Conservation (phyloP, 2,329 filamentous ascomycete species). For the Saccharata proteae region DNA sequence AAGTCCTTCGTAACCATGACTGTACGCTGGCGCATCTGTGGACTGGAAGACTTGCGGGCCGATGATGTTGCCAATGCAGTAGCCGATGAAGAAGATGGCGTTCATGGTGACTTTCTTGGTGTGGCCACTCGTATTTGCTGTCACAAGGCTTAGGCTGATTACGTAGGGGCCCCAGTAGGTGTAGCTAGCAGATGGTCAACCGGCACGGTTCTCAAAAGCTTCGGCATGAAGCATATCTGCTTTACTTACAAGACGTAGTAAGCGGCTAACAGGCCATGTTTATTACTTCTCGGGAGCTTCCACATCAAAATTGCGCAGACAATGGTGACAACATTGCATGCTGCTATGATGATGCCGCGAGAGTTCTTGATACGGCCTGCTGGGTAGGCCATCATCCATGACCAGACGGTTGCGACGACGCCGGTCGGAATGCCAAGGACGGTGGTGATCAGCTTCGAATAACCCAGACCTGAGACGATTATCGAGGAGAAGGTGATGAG, state of each 20-base stretch:
- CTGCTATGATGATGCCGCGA: constrained; percentile 19
- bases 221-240: too few species aligned
- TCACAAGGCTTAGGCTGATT: constrained; percentile 16
- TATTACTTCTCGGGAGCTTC: constrained; percentile 19
- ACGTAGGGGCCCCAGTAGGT: constrained; percentile 27
- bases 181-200: too few species aligned
- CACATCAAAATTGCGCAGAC: constrained; percentile 20
- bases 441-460: constrained; percentile 21
- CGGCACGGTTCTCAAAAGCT: constrained; percentile 7
- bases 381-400: constrained; percentile 18
- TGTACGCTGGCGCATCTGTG: constrained; percentile 28
- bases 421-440: constrained; percentile 26
- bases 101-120: constrained; percentile 31
- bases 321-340: constrained; percentile 19
- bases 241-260: constrained; percentile 31
- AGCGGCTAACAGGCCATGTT: constrained; percentile 27
- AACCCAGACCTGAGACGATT: constrained; percentile 28
- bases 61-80: constrained; percentile 29
- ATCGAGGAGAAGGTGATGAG: constrained; percentile 27
- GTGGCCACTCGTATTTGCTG: constrained; percentile 23
- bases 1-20: constrained; percentile 12
- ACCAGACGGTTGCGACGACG: constrained; percentile 20
- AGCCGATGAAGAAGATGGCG: constrained; percentile 28
- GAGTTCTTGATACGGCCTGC: constrained; percentile 20
- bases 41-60: constrained; percentile 30